A percentile compares a stretch with the other conserved stretches of the same genome.
Evolutionary conservation across 2,329 filamentous ascomycete genomes (phyloP).

Genomic region (Stemphylium vesicarium): DNA sequence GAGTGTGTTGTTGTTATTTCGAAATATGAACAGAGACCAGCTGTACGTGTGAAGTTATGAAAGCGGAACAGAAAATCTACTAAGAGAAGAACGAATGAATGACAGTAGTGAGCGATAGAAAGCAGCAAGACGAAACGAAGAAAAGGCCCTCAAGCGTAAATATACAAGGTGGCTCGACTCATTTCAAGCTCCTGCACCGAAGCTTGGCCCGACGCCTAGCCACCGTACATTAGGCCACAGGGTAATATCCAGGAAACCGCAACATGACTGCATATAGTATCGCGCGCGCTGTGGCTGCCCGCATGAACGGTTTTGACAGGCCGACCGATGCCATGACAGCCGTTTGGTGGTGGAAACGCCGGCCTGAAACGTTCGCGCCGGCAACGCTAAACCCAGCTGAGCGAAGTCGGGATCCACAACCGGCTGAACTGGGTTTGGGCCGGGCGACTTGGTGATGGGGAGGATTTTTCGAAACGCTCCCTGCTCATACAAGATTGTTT

Average conservation of each 20-base stretch:
- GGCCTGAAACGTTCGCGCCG: constrained; percentile 25
- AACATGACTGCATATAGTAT: constrained; percentile 21
- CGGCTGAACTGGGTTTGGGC: constrained; percentile 8
- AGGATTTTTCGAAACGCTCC: constrained; percentile 21
- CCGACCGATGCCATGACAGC: constrained; percentile 12
- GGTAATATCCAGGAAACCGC: constrained; percentile 6
- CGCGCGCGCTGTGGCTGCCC: constrained; percentile 15
- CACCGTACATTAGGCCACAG: neutral
- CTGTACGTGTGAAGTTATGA: constrained; percentile 19
- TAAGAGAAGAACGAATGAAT: constrained; percentile 23
- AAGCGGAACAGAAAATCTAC: constrained; percentile 11
- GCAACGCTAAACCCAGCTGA: constrained; percentile 12
- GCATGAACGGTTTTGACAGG: constrained; percentile 16
- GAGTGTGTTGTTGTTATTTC: constrained; percentile 14
- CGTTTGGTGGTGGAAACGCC: constrained; percentile 19
- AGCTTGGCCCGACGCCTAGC: constrained; percentile 3
- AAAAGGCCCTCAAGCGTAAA: neutral
- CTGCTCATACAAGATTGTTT: constrained; percentile 26
- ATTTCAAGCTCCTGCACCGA: constrained; percentile 5
- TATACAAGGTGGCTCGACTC: constrained; percentile 15
- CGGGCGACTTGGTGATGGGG: constrained; percentile 13
- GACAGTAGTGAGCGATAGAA: constrained; percentile 23
- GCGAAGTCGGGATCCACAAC: neutral
- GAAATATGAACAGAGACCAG: constrained; percentile 30
- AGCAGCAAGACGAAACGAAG: constrained; percentile 11